phyloP scores from a whole-genome alignment of 371 early-diverging fungal species.

The Actinomucor elegans region DNA sequence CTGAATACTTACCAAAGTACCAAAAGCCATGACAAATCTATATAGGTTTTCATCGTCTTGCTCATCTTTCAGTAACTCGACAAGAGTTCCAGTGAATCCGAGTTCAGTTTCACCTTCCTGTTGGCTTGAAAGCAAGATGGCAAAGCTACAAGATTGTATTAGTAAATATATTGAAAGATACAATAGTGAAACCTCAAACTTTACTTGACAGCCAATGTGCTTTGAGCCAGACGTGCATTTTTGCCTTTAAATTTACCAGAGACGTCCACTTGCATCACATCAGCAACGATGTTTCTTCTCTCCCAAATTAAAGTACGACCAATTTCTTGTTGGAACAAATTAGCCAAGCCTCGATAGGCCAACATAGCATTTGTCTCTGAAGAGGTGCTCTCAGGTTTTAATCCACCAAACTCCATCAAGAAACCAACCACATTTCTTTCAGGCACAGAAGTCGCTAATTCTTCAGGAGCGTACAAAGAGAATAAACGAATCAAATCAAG shows the following conservation, averaged over 20 bases:
- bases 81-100: conserved; percentile 40
- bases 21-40: conserved; percentile 57
- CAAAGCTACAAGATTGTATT: no score
- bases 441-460: conserved; percentile 19
- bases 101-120: conserved; percentile 49
- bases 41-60: conserved; percentile 56
- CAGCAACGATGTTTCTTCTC: conserved; percentile 13
- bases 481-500: conserved; percentile 82
- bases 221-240: conserved; percentile 33
- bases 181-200: no score
- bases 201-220: conserved; percentile 47
- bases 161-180: no score
- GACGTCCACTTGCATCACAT: conserved; percentile 30
- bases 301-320: conserved; percentile 49
- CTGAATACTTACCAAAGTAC: conserved; percentile 50
- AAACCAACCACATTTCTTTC: conserved; percentile 26
- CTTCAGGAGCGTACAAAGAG: conserved; percentile 51
- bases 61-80: conserved; percentile 50
- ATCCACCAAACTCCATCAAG: conserved; percentile 30
- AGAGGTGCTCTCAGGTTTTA: conserved; percentile 2
- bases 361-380: conserved; percentile 72
- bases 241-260: conserved; percentile 30
- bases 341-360: conserved; percentile 61
- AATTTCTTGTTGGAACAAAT: conserved; percentile 50
- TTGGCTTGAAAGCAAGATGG: conserved; percentile 28